These are phyloP conservation scores for Cardamine chenopodiifolia DNA, from an alignment of 345 rosid genomes.

Conservation along the genomic window DNA sequence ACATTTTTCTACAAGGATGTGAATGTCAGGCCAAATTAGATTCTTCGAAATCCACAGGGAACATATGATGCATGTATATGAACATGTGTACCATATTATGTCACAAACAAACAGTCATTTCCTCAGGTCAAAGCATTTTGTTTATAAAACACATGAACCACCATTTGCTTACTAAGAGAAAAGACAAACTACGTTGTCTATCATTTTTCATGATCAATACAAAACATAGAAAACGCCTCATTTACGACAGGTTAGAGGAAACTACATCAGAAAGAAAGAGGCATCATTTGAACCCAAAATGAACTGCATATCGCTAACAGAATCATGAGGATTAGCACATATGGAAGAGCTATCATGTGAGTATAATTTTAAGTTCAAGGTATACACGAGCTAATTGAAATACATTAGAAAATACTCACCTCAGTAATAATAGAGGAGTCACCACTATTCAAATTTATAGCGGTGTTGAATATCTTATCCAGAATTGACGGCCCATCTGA, in stretches of 20 bases:
- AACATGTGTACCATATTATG: conserved; percentile 13
- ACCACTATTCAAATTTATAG: conserved; percentile 52
- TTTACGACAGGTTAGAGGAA: not conserved
- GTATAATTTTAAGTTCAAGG: conserved; percentile 12
- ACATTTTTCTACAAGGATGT: conserved; percentile 52
- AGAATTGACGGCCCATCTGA: conserved; percentile 67
- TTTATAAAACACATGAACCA: conserved; percentile 19
- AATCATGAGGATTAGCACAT: not conserved
- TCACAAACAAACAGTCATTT: conserved; percentile 10
- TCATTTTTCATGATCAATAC: conserved; percentile 14
- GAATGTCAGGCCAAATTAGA: conserved; percentile 27
- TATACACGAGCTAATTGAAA: not conserved
- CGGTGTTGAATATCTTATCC: conserved; percentile 73
- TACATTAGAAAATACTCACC: conserved; percentile 48
- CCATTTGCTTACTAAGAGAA: conserved; percentile 8
- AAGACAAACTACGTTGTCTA: conserved; percentile 9
- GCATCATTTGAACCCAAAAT: not conserved
- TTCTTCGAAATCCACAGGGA: conserved; percentile 7
- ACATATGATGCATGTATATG: conserved; percentile 9
- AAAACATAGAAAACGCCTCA: conserved; percentile 1
- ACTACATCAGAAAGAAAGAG: conserved; percentile 11
- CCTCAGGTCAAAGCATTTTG: conserved; percentile 12
- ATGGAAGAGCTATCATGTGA: conserved; percentile 20
- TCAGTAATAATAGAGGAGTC: conserved; percentile 48
- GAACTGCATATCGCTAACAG: conserved; percentile 6